phyloP scores from a whole-genome alignment of 352 stramenopile species.

The Phytophthora chlamydospora region DNA sequence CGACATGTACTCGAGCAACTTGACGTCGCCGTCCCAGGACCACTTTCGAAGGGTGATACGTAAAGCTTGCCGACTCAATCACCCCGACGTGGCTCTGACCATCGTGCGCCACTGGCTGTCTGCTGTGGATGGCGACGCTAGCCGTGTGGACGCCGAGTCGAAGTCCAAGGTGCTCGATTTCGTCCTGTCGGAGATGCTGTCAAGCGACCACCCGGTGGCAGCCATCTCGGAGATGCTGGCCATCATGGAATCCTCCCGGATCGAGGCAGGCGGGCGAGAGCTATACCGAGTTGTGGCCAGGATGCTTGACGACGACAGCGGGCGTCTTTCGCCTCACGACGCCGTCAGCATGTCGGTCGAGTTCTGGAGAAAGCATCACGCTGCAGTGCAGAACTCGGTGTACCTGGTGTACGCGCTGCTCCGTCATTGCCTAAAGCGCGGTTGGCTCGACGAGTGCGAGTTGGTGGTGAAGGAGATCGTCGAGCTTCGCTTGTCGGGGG shows the following conservation, averaged over 20 bases:
- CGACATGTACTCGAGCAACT: slow-evolving; percentile 28
- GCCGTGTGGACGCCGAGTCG: slow-evolving; percentile 12
- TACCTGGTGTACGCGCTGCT: slow-evolving; percentile 4
- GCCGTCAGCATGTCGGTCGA: slow-evolving; percentile 6
- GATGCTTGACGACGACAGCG: slow-evolving; percentile 12
- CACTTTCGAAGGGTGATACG: slow-evolving; percentile 41
- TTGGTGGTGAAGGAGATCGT: slow-evolving; percentile 24
- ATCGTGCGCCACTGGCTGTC: slow-evolving; percentile 41
- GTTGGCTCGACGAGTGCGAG: slow-evolving; percentile 28
- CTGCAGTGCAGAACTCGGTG: slow-evolving; percentile 2
- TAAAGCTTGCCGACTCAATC: slow-evolving; percentile 35
- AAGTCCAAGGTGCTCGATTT: slow-evolving; percentile 38
- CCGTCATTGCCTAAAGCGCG: slow-evolving; percentile 12
- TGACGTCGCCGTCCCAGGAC: slow-evolving; percentile 37
- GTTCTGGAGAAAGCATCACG: slow-evolving; percentile 4
- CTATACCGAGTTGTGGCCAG: background rate
- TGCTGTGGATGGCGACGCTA: slow-evolving; percentile 8
- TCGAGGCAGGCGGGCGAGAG: background rate
- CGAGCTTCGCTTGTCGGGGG: slow-evolving; percentile 7
- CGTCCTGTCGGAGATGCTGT: slow-evolving; percentile 47
- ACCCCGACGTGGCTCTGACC: slow-evolving; percentile 31
- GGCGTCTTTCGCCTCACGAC: slow-evolving; percentile 2
- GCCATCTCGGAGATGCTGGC: slow-evolving; percentile 30
- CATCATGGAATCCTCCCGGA: slow-evolving; percentile 25
- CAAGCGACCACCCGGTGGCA: slow-evolving; percentile 17